Evolutionary conservation across 1,284 basidiomycete genomes (phyloP).

Genomic region (Moesziomyces globuligerus): DNA sequence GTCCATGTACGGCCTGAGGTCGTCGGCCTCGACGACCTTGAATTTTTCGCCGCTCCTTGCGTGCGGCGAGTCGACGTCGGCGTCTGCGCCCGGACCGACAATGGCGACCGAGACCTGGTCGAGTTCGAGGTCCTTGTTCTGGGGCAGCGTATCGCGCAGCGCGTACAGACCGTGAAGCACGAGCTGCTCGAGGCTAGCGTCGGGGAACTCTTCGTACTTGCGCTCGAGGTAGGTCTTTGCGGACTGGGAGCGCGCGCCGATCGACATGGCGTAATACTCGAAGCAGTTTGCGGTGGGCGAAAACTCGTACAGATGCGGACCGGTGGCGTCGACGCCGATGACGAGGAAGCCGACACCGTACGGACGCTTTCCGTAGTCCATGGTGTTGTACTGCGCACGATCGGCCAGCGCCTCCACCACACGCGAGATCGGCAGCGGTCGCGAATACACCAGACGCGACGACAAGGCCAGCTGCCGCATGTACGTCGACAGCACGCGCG

Average conservation of each 20-base stretch:
- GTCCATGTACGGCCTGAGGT: conserved; percentile 59
- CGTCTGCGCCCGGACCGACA: conserved; percentile 65
- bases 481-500: conserved; percentile 87
- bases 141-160: conserved; percentile 64
- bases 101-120: conserved; percentile 60
- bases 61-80: conserved; percentile 48
- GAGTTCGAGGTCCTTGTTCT: conserved; percentile 65
- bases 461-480: conserved; percentile 99
- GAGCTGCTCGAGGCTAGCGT: conserved; percentile 52
- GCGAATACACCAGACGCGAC: conserved; percentile 91
- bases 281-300: conserved; percentile 96
- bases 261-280: conserved; percentile 98
- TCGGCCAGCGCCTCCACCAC: conserved; percentile 94
- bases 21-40: conserved; percentile 61
- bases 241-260: conserved; percentile 95
- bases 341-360: conserved; percentile 99
- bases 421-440: conserved; percentile 91
- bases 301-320: conserved; percentile 98
- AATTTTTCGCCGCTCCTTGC: conserved; percentile 60
- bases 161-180: conserved; percentile 63
- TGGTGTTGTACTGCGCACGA: conserved; percentile 99
- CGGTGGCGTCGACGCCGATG: conserved; percentile 91
- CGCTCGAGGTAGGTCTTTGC: conserved; percentile 98
- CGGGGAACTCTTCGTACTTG: conserved; percentile 82
- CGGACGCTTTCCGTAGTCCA: conserved; percentile 95